Conservation (phyloP, 805 yeast genomes). For the Saccharomycopsis oosterbeekiorum region DNA sequence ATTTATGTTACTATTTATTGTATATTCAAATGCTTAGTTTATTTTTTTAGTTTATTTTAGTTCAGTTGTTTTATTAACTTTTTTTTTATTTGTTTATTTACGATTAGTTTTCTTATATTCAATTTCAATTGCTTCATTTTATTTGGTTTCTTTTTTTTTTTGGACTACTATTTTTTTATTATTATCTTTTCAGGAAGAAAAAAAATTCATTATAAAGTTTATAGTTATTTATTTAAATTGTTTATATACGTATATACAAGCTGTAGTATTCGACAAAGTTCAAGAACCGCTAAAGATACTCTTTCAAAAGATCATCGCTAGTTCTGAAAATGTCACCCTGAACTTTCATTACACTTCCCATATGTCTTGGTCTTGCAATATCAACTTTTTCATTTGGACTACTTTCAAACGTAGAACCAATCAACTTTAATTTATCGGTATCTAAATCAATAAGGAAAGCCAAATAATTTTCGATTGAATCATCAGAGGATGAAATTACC, state of each 20-base stretch:
- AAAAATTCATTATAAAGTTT: too few relatives aligned
- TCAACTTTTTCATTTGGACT: slow-evolving; percentile 32
- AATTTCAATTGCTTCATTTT: not conserved
- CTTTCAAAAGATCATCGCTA: slow-evolving; percentile 9
- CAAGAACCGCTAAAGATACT: not conserved
- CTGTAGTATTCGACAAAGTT: not conserved
- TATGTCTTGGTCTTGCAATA: slow-evolving; percentile 22
- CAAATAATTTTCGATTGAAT: slow-evolving; percentile 50
- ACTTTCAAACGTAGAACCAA: slow-evolving; percentile 62
- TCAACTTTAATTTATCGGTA: slow-evolving; percentile 44
- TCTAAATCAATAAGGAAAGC: slow-evolving; percentile 55
- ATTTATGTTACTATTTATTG: not conserved
- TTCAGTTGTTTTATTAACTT: not conserved
- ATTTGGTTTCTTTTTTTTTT: not conserved
- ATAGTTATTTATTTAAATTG: not conserved
- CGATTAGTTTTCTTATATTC: not conserved
- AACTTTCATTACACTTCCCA: slow-evolving; percentile 24
- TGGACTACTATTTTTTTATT: not conserved
- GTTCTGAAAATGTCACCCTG: slow-evolving; percentile 28
- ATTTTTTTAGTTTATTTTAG: not conserved
- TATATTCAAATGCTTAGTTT: not conserved
- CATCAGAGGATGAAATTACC: slow-evolving; percentile 34
- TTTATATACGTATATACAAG: not conserved
- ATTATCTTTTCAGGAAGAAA: not conserved
- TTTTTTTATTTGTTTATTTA: not conserved